Conservation (phyloP, 129 eudicot species). For the Pulicaria dysenterica region DNA sequence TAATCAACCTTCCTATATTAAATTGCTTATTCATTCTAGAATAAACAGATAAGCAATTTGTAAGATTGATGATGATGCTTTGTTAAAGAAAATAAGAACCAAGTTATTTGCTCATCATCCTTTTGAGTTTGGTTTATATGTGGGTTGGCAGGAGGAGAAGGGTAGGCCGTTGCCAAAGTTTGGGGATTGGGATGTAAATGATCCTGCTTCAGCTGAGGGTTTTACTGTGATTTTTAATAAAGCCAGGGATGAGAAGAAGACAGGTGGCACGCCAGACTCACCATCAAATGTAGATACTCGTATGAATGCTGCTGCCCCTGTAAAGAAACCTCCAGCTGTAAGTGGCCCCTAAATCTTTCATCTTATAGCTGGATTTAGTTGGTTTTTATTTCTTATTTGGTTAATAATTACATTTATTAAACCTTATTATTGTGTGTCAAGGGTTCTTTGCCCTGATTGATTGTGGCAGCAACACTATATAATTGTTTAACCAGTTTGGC, state of each 20-base stretch:
- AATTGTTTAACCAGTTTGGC: constrained; percentile 1
- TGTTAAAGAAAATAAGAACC: not conserved
- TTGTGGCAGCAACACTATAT: not conserved
- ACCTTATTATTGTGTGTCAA: constrained; percentile 2
- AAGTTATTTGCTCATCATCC: not conserved
- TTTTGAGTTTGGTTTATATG: constrained; percentile 11
- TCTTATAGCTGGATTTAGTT: constrained; percentile 17
- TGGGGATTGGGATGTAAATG: constrained; percentile 92
- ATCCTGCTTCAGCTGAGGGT: constrained; percentile 88
- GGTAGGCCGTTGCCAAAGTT: constrained; percentile 81
- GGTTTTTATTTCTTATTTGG: not conserved
- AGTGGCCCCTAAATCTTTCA: constrained; percentile 32
- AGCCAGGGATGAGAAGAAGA: constrained; percentile 83
- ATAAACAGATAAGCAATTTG: not conserved
- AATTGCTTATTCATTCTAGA: not conserved
- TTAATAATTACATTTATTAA: not conserved
- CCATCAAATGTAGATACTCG: constrained; percentile 55
- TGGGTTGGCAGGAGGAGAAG: constrained; percentile 65
- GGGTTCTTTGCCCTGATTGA: not conserved
- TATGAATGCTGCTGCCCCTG: constrained; percentile 49
- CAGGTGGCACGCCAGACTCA: constrained; percentile 77
- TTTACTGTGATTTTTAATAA: constrained; percentile 80
- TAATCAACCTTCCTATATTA: no score
- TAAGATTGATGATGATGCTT: not conserved
- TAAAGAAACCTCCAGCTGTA: constrained; percentile 64